Evolutionary conservation across 2,329 filamentous ascomycete genomes (phyloP), one percentile per base, ranked within the genome.

Genomic region (Fusarium marasasianum): DNA sequence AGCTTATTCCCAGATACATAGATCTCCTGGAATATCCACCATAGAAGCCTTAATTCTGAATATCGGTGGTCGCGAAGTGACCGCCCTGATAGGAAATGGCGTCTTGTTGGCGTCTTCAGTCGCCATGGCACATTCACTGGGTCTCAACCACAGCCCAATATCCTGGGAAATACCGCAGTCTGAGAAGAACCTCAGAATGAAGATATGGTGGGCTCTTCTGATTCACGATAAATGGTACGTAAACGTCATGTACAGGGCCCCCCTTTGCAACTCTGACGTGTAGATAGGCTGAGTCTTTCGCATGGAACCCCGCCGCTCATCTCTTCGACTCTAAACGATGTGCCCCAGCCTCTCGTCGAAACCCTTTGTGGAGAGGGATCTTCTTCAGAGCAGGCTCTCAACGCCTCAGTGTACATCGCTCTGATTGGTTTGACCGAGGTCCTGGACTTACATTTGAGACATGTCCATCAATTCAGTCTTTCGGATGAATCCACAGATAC

Each of bases 31-130:
- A 3, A 82, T 91, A 48, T 88, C 89, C 3, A 89, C 89, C 2
- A 85, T 92, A 31, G 84, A 87, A 29, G 87, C 89, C 5, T 86
- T 89, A 10, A 79, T 91, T 14, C 83, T 92, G 15, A 90, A 92
- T 73, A 81, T 91, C 5, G 87, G 87, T 2, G 90, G 90, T 3
- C 83, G 90, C 6, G 90, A 90, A 3, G 88, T 88, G 12, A 90
- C 88, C 12, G 88, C 88, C 3, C 86, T 91, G 76, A 87, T 89
- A 11, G 89, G 89, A 1, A 90, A 91, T 70, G 86, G 85, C 2
- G 83, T 87, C 1, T 81, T 86, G 43, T 79, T 89, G 2, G 88
- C 87, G 0, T 83, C 84, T 1, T 86, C 87, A 0, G 82, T 90
- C 13, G 85, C 87, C 1, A 80, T 90, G 53, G 86, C 87, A 0